Conservation (phyloP, 148 eudicot species). For the Dysphania ambrosioides region DNA sequence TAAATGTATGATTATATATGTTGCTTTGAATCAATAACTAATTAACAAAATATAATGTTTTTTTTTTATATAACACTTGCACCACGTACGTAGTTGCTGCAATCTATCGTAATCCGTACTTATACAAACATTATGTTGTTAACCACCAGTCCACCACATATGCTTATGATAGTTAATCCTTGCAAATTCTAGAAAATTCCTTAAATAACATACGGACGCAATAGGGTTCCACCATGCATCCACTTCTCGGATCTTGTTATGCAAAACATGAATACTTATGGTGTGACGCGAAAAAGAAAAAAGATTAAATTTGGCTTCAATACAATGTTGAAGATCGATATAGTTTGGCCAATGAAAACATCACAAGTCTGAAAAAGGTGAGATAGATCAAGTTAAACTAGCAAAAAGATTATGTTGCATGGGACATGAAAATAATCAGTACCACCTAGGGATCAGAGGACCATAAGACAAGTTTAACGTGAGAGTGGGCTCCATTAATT, state of each 20-base stretch:
- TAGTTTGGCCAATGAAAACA: conserved; percentile 5
- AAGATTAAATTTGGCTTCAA: background rate
- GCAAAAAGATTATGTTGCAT: conserved; percentile 8
- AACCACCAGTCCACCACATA: no score
- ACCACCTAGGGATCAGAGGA: conserved; percentile 7
- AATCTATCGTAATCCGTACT: background rate
- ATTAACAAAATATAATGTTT: no score
- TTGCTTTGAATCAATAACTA: background rate
- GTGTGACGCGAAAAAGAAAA: background rate
- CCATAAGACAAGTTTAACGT: conserved; percentile 17
- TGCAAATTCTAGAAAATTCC: background rate
- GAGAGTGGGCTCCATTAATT: conserved; percentile 24
- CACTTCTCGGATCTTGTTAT: background rate
- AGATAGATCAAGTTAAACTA: conserved; percentile 3
- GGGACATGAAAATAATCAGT: background rate
- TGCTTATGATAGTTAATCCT: no score
- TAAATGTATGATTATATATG: no score
- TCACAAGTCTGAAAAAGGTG: background rate
- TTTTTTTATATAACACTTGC: background rate
- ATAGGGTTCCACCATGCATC: conserved; percentile 3
- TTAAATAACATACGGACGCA: background rate
- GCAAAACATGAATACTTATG: background rate
- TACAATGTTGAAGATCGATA: background rate
- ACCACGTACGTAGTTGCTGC: background rate
- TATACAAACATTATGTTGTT: background rate